Evolutionary conservation across 176 grass and related monocot species (phyloP).

Genomic region (Hsuehochloa calcarea): DNA sequence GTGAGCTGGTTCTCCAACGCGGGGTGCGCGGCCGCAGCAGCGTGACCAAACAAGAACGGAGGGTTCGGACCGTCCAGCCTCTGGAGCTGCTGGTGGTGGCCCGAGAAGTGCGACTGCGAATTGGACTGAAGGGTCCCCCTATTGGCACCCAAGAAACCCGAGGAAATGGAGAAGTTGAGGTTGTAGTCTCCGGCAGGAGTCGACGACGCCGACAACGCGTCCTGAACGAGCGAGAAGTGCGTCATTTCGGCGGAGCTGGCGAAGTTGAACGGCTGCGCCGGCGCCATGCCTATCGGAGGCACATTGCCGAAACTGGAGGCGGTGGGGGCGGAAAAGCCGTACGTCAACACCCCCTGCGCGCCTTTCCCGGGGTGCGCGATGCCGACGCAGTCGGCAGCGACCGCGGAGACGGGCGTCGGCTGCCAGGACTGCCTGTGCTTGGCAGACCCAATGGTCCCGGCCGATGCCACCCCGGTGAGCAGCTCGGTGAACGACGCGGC

Average conservation of each 20-base stretch:
- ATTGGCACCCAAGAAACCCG: constrained; percentile 66
- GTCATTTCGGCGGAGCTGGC: constrained; percentile 49
- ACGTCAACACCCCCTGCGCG: constrained; percentile 13
- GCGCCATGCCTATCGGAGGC: constrained; percentile 35
- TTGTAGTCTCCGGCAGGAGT: constrained; percentile 59
- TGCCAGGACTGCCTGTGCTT: constrained; percentile 31
- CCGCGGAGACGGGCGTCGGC: not conserved
- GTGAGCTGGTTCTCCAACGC: constrained; percentile 37
- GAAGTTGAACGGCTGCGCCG: constrained; percentile 42
- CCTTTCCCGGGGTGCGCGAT: constrained; percentile 2
- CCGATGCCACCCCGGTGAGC: constrained; percentile 47
- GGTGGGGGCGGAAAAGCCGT: constrained; percentile 11
- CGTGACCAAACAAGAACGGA: constrained; percentile 48
- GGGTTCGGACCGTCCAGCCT: constrained; percentile 55
- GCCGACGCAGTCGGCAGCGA: constrained; percentile 32
- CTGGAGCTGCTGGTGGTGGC: constrained; percentile 52
- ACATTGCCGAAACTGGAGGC: constrained; percentile 40
- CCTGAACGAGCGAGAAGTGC: constrained; percentile 60
- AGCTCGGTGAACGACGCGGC: constrained; percentile 75
- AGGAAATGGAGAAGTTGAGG: constrained; percentile 78
- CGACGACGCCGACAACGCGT: constrained; percentile 19
- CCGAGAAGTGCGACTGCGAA: constrained; percentile 56
- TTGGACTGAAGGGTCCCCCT: constrained; percentile 99
- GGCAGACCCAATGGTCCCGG: constrained; percentile 24
- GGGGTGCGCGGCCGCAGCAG: constrained; percentile 24